Conservation (phyloP, 1,284 basidiomycete genomes). For the Laetiporus sulphureus region DNA sequence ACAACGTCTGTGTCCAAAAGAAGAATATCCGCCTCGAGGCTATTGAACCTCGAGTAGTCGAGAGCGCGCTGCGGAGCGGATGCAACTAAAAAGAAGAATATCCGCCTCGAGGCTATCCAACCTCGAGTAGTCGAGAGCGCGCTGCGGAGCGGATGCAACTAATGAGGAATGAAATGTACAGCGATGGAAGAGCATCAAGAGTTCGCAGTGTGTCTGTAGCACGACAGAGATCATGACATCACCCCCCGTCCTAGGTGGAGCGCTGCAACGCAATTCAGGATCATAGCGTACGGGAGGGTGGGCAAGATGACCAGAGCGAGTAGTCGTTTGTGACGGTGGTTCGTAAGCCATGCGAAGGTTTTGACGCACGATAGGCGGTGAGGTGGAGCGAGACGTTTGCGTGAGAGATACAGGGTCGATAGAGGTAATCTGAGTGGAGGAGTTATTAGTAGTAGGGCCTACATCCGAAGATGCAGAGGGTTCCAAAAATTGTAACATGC, state of each 20-base stretch:
- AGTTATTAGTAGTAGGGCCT: neutral
- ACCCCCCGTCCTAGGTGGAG: conserved; percentile 8
- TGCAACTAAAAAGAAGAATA: too few species aligned
- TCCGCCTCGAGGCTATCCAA: too few species aligned
- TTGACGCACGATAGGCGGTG: conserved; percentile 4
- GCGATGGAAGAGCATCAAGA: too few species aligned
- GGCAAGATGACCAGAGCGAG: conserved; percentile 17
- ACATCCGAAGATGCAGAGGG: too few species aligned
- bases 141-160: too few species aligned
- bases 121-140: too few species aligned
- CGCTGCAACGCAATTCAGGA: conserved; percentile 6
- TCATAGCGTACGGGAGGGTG: conserved; percentile 7
- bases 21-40: too few species aligned
- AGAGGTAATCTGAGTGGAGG: neutral
- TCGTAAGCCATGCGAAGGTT: conserved; percentile 10
- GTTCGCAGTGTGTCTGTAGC: too few species aligned
- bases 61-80: too few species aligned
- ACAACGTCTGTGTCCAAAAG: too few species aligned
- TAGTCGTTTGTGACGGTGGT: conserved; percentile 19
- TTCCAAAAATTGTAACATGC: neutral
- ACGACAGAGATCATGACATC: conserved; percentile 5
- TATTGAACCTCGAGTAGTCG: too few species aligned
- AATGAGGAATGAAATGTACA: too few species aligned
- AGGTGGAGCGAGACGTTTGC: conserved; percentile 1
- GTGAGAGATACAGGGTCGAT: neutral